phyloP scores from a whole-genome alignment of 164 flowering plant species.

The Piper longum region DNA sequence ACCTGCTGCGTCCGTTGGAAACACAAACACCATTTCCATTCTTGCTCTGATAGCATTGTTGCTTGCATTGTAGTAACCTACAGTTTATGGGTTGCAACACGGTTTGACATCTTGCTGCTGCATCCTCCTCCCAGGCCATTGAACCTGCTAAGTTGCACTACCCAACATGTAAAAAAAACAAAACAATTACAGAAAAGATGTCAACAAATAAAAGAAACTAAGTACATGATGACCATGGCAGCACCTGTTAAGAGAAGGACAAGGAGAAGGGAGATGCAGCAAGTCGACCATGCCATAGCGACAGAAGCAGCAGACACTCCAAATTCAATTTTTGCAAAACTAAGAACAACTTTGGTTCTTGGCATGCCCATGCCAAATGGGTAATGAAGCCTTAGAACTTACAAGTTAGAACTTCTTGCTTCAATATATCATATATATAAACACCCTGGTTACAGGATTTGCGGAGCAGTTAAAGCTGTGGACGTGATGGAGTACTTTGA shows the following conservation, averaged over 20 bases:
- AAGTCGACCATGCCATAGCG: neutral
- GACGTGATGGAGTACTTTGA: neutral
- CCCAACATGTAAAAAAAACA: neutral
- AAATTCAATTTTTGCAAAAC: neutral
- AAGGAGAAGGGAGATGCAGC: neutral
- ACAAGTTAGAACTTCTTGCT: too few relatives aligned
- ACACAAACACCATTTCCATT: slow-evolving; percentile 3
- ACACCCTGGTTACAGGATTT: too few relatives aligned
- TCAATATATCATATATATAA: too few relatives aligned
- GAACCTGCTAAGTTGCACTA: neutral
- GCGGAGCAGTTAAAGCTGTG: neutral
- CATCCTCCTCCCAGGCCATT: neutral
- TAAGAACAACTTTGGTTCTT: too few relatives aligned
- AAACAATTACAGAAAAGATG: neutral
- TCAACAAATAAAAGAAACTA: neutral
- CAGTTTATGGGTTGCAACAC: slow-evolving; percentile 2
- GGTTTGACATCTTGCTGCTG: neutral
- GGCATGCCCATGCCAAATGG: too few relatives aligned
- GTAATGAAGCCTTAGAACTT: neutral
- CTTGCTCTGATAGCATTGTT: neutral
- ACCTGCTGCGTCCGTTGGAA: neutral
- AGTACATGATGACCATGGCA: neutral
- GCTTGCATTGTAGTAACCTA: neutral
- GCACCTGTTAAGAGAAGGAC: neutral
- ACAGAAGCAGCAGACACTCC: neutral